These are phyloP conservation scores for Nakazawaea holstii DNA, from an alignment of 805 yeast genomes.

Conservation along the genomic window DNA sequence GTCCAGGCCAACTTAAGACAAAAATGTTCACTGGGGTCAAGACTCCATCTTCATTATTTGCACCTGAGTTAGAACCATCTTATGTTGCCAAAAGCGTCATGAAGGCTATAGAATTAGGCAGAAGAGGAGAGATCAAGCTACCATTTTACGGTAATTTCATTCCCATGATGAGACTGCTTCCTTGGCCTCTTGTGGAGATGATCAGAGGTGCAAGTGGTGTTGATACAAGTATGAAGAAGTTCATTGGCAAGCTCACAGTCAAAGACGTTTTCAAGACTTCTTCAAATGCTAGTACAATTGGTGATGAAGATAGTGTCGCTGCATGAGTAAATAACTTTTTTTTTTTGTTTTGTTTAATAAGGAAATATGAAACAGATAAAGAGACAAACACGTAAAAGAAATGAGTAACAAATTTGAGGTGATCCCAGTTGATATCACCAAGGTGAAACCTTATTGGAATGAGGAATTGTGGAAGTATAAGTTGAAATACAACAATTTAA, in stretches of 20 bases:
- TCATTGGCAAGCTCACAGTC: conserved; percentile 16
- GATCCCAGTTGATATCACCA: neutral
- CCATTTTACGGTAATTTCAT: conserved; percentile 76
- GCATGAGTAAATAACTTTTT: too few relatives aligned
- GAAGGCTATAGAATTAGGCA: conserved; percentile 51
- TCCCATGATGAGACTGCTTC: conserved; percentile 66
- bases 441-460: conserved; percentile 2
- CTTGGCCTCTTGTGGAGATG: conserved; percentile 61
- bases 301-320: too few relatives aligned
- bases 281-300: too few relatives aligned
- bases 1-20: conserved; percentile 86
- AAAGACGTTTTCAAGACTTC: neutral
- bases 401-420: neutral
- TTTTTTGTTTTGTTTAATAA: too few relatives aligned
- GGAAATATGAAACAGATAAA: too few relatives aligned
- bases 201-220: conserved; percentile 61
- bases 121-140: conserved; percentile 59
- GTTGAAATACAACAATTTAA: neutral
- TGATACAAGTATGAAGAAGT: conserved; percentile 41
- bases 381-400: too few relatives aligned
- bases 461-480: conserved; percentile 3
- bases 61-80: conserved; percentile 74
- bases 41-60: conserved; percentile 71
- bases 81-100: conserved; percentile 59
- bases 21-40: conserved; percentile 64